These are phyloP conservation scores for Sclerotinia sclerotiorum DNA, from an alignment of 2,329 filamentous ascomycete genomes.

Conservation along the genomic window DNA sequence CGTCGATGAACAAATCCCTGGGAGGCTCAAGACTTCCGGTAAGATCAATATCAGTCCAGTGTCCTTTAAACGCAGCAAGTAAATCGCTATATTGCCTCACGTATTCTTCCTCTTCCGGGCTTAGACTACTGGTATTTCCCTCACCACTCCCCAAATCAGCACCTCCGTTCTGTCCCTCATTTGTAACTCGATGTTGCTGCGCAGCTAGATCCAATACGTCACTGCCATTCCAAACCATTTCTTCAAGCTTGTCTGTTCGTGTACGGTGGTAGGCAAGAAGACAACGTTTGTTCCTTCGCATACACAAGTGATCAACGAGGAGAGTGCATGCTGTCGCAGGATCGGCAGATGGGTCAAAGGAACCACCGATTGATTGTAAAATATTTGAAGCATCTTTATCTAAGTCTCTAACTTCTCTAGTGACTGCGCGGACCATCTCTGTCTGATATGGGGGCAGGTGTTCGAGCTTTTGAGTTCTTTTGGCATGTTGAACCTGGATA, in stretches of 20 bases:
- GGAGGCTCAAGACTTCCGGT: conserved; percentile 93
- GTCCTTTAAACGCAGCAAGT: conserved; percentile 93
- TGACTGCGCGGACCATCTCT: conserved; percentile 82
- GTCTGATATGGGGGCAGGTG: conserved; percentile 90
- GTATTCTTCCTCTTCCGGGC: conserved; percentile 95
- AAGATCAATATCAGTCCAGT: conserved; percentile 97
- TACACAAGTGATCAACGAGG: conserved; percentile 89
- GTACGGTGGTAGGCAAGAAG: conserved; percentile 91
- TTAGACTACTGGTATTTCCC: conserved; percentile 70
- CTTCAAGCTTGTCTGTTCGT: conserved; percentile 86
- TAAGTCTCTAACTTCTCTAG: conserved; percentile 89
- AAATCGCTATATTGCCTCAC: conserved; percentile 89
- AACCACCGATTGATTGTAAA: conserved; percentile 54
- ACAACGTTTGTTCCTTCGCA: conserved; percentile 95
- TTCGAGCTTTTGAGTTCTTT: conserved; percentile 82
- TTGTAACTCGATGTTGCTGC: conserved; percentile 49
- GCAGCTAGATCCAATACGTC: conserved; percentile 74
- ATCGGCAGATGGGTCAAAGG: conserved; percentile 83
- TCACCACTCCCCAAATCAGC: conserved; percentile 46
- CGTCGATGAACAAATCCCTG: conserved; percentile 94
- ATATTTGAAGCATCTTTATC: conserved; percentile 80
- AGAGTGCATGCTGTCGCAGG: conserved; percentile 84
- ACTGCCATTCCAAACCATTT: conserved; percentile 86
- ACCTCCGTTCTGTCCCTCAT: conserved; percentile 40
- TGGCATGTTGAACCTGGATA: conserved; percentile 84